Base-by-base conservation (phyloP, 306 rosid genomes). In the Casuarina glauca region DNA sequence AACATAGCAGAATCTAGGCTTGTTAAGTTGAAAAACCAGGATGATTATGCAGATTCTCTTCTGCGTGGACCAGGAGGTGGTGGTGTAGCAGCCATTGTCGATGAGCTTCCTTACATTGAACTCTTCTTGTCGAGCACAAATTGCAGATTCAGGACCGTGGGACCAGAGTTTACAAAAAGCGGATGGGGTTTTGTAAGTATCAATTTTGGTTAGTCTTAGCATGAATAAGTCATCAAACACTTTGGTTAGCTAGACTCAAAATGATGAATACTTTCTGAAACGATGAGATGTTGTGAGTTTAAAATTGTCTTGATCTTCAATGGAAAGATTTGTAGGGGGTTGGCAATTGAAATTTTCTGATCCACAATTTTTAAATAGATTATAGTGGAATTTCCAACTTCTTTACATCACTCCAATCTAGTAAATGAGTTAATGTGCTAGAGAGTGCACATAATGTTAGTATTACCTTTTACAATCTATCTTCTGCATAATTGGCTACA, bases 141-240 rank as follows among this genome's bases (percentile, higher is more conserved):
- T 1, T 91, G 97, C 46, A 16, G 15, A 69, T 88, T 80, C 88
- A 87, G 89, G 88, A 88, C 86, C 11, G 98, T 91, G 13, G 98
- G 98, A 4, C 90, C 81, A 80, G 96, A 91, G 86, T 93, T 93
- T 76, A 93, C 96, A 15, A 93, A 87, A 81, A 87, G 96, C 74
- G 97, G 98, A 79, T 91, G 91, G 97, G 93, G 98, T 85, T 93
- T 84, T 80, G 98, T 93, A 80, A 90, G 98, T 89, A 83, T 13
- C 78, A 78, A 35, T 63, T 58, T 32, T 74, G 55, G 8, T 67
- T 38, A 39, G 10, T 85, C 26, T n/a, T 38, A 73, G 19, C 67
- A 55, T 82, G 38, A 36, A 66, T 43, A 66, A 43, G 19, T 78
- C 73, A 48, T 17, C 16, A 19, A 46, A 39, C 13, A 41, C 70